Evolutionary conservation across 129 eudicot genomes (phyloP), one percentile per base, ranked within the genome.

Genomic region (Oenanthe sinensis): DNA sequence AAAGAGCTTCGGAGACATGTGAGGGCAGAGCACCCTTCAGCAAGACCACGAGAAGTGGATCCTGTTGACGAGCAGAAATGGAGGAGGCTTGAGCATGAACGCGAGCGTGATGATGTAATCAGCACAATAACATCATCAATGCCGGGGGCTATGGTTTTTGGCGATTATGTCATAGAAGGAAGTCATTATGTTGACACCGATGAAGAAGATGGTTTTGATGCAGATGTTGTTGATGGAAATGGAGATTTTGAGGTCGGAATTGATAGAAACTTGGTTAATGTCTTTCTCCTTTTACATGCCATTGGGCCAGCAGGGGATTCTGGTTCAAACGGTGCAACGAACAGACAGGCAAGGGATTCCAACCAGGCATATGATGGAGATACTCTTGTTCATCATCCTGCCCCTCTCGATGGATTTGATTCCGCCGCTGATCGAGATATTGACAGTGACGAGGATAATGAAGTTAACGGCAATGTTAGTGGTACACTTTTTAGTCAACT

Each of bases 131-230:
- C 89, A 3, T 89, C 95, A 54, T 89, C 97, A 24, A 88, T 88
- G 87, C 98, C 97, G 0, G 98, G 98, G 69, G 90, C 98, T 14
- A 82, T 91, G 50, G 91, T 93, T 46, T 86, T 91, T 24, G 98
- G 98, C 55, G 97, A 93, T 77, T 93, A 90, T 80, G 97, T 91
- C 84, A 86, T 93, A 9, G 98, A 93, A 82, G 78, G 92, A 72
- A 77, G 83, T 75, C 78, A 82, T 37, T 77, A 81, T 49, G 87
- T 83, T 52, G 87, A 84, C 79, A 80, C 90, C 7, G 91, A 86
- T 20, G 88, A 87, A 2, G 91, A 88, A 54, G 86, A 80, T 74
- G 90, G 82, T 69, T 82, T 84, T 77, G 90, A 79, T 42, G 79
- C 69, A 3, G 82, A 77, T 74, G 84, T 43, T 33, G 70, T 43